phyloP scores from a whole-genome alignment of 805 yeast species.

The Candida andamanensis region DNA sequence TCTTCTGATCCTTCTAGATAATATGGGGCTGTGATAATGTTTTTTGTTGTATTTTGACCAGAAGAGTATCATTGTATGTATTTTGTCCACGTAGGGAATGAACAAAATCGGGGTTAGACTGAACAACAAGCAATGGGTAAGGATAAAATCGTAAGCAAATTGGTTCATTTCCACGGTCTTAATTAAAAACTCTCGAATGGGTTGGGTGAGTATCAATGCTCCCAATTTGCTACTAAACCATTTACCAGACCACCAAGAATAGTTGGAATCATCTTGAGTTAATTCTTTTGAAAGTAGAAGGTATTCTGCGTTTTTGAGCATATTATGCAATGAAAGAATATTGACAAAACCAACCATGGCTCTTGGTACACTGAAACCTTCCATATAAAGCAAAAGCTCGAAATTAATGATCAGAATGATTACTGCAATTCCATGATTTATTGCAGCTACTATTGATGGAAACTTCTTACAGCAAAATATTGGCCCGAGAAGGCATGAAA shows the following conservation, averaged over 20 bases:
- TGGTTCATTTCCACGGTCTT: conserved; percentile 41
- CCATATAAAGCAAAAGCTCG: conserved; percentile 34
- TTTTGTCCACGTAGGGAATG: conserved; percentile 43
- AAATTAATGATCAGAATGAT: conserved; percentile 28
- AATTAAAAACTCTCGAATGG: conserved; percentile 42
- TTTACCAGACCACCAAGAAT: conserved; percentile 53
- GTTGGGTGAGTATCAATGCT: conserved; percentile 35
- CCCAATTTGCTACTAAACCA: conserved; percentile 41
- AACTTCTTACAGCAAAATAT: conserved; percentile 27
- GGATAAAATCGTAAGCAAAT: conserved; percentile 44
- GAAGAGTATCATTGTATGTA: conserved; percentile 46
- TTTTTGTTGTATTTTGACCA: conserved; percentile 41
- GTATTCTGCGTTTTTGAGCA: conserved; percentile 22
- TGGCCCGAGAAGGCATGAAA: conserved; percentile 37
- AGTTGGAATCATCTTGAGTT: conserved; percentile 34
- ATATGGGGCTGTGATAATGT: conserved; percentile 33
- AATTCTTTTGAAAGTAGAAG: conserved; percentile 39
- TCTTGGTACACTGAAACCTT: conserved; percentile 38
- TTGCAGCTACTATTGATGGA: conserved; percentile 34
- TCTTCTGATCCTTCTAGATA: conserved; percentile 34
- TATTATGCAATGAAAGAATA: conserved; percentile 31
- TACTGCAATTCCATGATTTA: conserved; percentile 34
- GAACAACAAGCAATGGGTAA: conserved; percentile 40
- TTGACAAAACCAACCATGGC: conserved; percentile 36
- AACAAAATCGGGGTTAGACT: conserved; percentile 36